Evolutionary conservation across 441 rosid species (phyloP), one percentile per base, ranked within the genome.

Genomic region (Manihot esculenta): DNA sequence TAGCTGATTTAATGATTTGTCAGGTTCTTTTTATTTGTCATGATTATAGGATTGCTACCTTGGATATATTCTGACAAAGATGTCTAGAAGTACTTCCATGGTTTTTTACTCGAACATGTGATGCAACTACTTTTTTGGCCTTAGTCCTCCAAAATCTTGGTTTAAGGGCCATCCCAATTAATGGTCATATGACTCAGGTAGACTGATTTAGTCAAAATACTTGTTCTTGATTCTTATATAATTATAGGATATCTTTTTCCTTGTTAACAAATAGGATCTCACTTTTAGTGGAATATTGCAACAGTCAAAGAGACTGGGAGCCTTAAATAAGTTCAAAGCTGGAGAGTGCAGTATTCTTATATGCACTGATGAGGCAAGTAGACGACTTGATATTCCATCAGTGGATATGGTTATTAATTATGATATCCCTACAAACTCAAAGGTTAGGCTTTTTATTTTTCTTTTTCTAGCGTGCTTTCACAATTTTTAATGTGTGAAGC

Each of bases 121-220:
- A 91, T 76, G 87, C 94, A 73, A 93, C 99, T 67, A 87, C 78
- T 55, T 79, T 87, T 76, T 74, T 95, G 76, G 90, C 98, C 47
- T 74, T 82, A 78, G 50, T 88, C 77, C 97, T 95, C 78, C 84
- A 98, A 56, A 93, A 90, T 82, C 95, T 95, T 74, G 97, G 96
- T 66, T 77, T 93, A 61, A 86, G 93, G 79, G 97, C 99, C 75
- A 87, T 93, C 74, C 99, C 99, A 8, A 95, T 95, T 63, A 93
- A 92, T 82, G 98, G 99, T 62, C 98, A 95, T 57, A 93, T 95
- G 99, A 86, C 78, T 74, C 99, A 93, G 99, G 98, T 87, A 67
- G 26, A 20, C 62, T 62, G 17, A 50, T 49, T 50, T 48, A 33
- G 48, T 24, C 53, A 27, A 63, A 42, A 13, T 42, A 13, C 3